Evolutionary conservation across 2,329 filamentous ascomycete species (phyloP).

Genomic region (Hypoxylon sp.): DNA sequence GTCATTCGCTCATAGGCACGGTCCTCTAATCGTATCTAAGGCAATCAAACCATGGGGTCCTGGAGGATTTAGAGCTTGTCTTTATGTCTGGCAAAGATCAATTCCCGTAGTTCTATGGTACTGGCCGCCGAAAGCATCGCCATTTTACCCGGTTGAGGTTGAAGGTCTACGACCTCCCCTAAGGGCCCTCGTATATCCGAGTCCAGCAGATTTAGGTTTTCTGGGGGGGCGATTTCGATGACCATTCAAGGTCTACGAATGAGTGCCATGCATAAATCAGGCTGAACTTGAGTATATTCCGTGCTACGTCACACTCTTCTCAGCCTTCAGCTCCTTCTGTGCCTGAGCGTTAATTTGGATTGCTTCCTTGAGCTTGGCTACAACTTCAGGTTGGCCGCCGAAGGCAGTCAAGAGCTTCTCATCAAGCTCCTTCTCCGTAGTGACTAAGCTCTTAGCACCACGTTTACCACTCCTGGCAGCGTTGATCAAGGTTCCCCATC

Average conservation of each 20-base stretch:
- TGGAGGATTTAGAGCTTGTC: no score
- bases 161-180: no score
- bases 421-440: conserved; percentile 69
- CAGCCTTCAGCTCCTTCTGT: conserved; percentile 59
- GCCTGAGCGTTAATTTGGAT: conserved; percentile 69
- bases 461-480: conserved; percentile 63
- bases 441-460: conserved; percentile 64
- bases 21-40: no score
- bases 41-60: no score
- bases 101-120: no score
- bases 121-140: not conserved
- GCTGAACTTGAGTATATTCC: not conserved
- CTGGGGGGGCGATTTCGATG: not conserved
- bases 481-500: conserved; percentile 67
- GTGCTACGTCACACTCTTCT: conserved; percentile 46
- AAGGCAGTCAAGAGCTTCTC: conserved; percentile 69
- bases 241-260: not conserved
- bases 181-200: no score
- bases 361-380: conserved; percentile 71
- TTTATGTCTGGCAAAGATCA: no score
- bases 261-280: not conserved
- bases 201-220: no score
- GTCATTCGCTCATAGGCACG: no score
- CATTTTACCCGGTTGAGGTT: not conserved
- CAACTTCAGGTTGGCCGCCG: conserved; percentile 69